Evolutionary conservation across 1,284 basidiomycete species (phyloP), one percentile per base, ranked within the genome.

Genomic region (Xerocomus nothofagi): DNA sequence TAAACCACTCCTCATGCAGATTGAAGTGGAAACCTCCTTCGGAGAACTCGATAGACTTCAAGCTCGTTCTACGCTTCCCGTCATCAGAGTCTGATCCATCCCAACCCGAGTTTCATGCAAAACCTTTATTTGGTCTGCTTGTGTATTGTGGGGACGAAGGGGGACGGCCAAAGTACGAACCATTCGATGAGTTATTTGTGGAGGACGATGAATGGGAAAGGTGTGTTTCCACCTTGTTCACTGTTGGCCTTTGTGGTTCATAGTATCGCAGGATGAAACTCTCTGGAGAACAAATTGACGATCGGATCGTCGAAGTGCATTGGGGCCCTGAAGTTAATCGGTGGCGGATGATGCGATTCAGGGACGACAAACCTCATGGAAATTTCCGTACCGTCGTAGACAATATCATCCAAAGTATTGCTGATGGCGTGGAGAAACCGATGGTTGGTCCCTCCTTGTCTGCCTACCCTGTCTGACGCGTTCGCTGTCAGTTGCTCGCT

Each of bases 21-120:
- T 71, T 98, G 60, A 99, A 99, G 69, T 99, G 97, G 97, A 99
- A 99, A 71, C 95, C 96, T 1, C 94, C 97, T 3, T 91, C 88
- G 3, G 97, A 99, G 65, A 99, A 99, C 69, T 94, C 93, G 4
- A 90, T 99, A 63, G 97, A 99, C 70, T 99, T 99, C 76, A 93
- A 93, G 66, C 84, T 99, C 12, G 80, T 95, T 45, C 77, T 99
- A 17, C 84, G 92, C 31, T 99, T 99, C 67, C 94, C 96, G 2
- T 84, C 93, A 3, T 68, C 71, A 24, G 67, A 65, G 8, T 71
- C 73, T 26, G 70, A 84, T 51, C 76, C 80, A 0, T 60, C 69
- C 7, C 70, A 84, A 60, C 89, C 92, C 0, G 93, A 99, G 63
- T 88, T 86, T 54, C 75, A 74, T 47, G 86, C 86, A 9, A 98